These are phyloP conservation scores for Citrus unshiu DNA, from an alignment of 345 rosid genomes.

Conservation along the genomic window DNA sequence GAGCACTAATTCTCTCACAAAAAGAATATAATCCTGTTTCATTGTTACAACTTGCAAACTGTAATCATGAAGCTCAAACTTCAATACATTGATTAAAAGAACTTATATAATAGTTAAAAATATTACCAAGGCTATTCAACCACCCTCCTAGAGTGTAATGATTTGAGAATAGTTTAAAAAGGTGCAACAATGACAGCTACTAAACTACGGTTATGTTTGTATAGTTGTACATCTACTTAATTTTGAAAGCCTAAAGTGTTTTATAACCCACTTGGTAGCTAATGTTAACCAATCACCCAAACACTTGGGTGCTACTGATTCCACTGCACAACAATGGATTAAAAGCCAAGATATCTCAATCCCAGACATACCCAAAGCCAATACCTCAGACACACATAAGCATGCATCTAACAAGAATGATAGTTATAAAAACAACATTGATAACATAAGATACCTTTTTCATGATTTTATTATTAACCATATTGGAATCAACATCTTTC, in stretches of 20 bases:
- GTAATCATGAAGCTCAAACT: background rate
- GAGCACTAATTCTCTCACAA: background rate
- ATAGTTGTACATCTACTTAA: background rate
- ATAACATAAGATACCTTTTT: constrained; percentile 55
- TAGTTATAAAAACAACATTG: background rate
- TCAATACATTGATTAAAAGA: background rate
- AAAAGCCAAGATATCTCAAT: background rate
- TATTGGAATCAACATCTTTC: constrained; percentile 32
- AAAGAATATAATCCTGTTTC: background rate
- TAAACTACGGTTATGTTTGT: too few species aligned
- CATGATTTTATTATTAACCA: constrained; percentile 45
- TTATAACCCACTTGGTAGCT: background rate
- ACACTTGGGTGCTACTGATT: background rate
- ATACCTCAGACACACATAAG: background rate
- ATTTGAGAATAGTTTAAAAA: background rate
- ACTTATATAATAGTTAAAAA: background rate
- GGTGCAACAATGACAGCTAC: constrained; percentile 3
- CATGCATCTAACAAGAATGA: background rate
- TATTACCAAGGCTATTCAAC: background rate
- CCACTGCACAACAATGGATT: background rate
- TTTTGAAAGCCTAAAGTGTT: background rate
- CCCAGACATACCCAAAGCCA: background rate
- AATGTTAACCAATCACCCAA: background rate
- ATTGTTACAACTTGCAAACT: background rate
- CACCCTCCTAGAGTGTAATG: background rate